Percentiles rank a stretch among this genome's conserved stretches.
Conservation (phyloP, 2,329 filamentous ascomycete genomes). For the Fusarium beomiforme region DNA sequence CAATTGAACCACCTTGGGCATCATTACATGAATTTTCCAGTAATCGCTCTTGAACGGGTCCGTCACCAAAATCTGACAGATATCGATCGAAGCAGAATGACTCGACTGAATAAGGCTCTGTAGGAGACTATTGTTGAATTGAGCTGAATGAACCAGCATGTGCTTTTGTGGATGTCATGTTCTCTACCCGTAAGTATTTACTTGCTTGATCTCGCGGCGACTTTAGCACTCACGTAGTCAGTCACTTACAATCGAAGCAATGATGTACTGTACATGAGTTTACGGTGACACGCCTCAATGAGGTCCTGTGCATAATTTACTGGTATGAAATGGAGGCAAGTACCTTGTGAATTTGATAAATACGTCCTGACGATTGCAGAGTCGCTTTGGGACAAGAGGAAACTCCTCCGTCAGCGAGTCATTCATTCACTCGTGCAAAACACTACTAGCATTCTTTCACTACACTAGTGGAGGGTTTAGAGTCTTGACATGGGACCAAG, state of each 20-base stretch:
- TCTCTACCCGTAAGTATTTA: fast-evolving
- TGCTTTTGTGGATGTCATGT: neutral
- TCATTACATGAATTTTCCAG: neutral
- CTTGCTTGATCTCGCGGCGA: too few species aligned
- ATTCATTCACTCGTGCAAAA: neutral
- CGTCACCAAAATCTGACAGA: neutral
- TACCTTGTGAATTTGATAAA: too few species aligned
- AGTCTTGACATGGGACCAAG: too few species aligned
- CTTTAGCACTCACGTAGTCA: too few species aligned
- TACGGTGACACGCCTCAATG: too few species aligned
- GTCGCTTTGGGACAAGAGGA: neutral
- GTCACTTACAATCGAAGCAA: too few species aligned
- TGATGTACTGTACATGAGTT: neutral
- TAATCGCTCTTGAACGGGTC: neutral
- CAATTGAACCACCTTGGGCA: neutral
- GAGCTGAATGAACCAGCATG: neutral
- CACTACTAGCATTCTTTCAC: neutral
- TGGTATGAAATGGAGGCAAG: neutral
- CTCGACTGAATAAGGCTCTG: neutral
- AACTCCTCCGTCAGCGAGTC: neutral
- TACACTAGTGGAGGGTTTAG: neutral
- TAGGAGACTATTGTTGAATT: neutral
- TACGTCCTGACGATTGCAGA: neutral
- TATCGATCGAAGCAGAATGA: neutral
- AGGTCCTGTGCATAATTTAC: neutral